phyloP scores from a whole-genome alignment of 164 flowering plant genomes.

The Vitis riparia region DNA sequence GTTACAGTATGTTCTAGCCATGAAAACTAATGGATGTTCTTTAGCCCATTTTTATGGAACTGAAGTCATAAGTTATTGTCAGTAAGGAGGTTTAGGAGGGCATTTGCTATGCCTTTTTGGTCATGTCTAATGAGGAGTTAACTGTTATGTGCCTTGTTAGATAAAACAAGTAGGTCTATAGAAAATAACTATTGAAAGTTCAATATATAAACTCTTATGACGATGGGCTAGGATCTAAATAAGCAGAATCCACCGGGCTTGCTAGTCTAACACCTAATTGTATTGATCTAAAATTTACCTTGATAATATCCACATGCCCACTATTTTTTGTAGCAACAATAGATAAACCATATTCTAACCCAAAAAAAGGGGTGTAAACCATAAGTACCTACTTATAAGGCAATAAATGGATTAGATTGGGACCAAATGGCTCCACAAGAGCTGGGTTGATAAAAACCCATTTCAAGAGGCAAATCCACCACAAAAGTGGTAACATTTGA shows the following conservation, averaged over 20 bases:
- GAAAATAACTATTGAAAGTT: too few species aligned
- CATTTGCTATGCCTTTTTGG: slow-evolving; percentile 65
- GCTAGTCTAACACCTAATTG: too few species aligned
- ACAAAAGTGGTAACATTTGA: slow-evolving; percentile 14
- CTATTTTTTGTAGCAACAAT: slow-evolving; percentile 75
- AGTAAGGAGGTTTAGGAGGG: slow-evolving; percentile 74
- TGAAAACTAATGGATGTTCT: slow-evolving; percentile 71
- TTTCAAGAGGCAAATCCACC: slow-evolving; percentile 30
- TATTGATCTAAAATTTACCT: slow-evolving; percentile 29
- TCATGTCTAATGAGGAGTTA: slow-evolving; percentile 74
- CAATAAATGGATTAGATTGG: neutral
- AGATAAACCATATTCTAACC: slow-evolving; percentile 3
- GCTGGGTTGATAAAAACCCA: slow-evolving; percentile 81
- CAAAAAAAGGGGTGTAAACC: slow-evolving; percentile 34
- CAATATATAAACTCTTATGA: too few species aligned
- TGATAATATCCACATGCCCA: slow-evolving; percentile 76
- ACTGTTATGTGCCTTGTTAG: slow-evolving; percentile 55
- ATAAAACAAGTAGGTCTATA: neutral
- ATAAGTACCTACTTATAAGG: slow-evolving; percentile 69
- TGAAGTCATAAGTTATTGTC: slow-evolving; percentile 69
- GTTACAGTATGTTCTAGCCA: slow-evolving; percentile 79
- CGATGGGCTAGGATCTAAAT: too few species aligned
- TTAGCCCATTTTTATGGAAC: slow-evolving; percentile 63
- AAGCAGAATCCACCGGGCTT: too few species aligned
- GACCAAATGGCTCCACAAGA: slow-evolving; percentile 76